A percentile compares a stretch with the other conserved stretches of the same genome.
Evolutionary conservation across 2,329 filamentous ascomycete species (phyloP).

Genomic region (Colletotrichum sp.): DNA sequence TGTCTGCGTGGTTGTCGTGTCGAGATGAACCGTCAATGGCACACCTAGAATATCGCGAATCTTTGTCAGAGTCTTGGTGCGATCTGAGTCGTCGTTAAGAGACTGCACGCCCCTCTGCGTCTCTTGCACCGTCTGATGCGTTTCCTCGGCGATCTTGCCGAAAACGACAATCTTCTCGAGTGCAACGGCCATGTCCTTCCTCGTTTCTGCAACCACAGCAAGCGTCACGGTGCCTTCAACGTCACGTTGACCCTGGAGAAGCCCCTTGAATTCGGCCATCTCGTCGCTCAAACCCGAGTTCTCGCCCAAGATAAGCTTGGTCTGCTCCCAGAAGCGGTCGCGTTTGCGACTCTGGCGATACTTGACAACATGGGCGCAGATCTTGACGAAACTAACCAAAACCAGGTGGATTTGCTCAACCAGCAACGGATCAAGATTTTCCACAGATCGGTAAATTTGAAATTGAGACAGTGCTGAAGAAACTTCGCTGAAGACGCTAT

Average conservation of each 20-base stretch:
- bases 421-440: background rate
- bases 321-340: background rate
- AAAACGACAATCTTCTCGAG: background rate
- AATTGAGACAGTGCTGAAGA: background rate
- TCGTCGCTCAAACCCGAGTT: background rate
- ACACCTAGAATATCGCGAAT: background rate
- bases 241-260: background rate
- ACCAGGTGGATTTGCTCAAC: background rate
- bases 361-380: background rate
- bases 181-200: background rate
- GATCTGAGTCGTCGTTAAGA: background rate
- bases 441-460: background rate
- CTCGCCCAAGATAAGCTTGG: background rate
- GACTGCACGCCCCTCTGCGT: background rate
- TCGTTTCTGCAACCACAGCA: background rate
- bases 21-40: background rate
- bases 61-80: background rate
- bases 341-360: background rate
- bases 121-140: background rate
- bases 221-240: background rate
- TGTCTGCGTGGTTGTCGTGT: background rate
- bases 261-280: background rate
- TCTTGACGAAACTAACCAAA: background rate
- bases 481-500: background rate
- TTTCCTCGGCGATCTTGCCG: background rate